These are phyloP conservation scores for Leccinum variabile DNA, from an alignment of 1,284 basidiomycete species.

Conservation along the genomic window DNA sequence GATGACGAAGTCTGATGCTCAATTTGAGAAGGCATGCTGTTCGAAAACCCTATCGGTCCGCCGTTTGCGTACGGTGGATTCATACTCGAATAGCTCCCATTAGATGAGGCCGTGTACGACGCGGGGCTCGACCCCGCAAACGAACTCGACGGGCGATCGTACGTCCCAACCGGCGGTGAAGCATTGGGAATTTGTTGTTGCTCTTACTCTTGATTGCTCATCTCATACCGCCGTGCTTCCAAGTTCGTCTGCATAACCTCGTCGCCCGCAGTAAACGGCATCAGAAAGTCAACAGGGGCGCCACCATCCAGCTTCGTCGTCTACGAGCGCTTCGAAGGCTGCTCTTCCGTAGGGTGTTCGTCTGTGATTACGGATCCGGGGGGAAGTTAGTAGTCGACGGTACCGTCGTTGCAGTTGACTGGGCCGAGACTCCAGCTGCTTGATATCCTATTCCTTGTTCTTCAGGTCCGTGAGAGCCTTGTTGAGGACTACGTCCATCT, in stretches of 20 bases:
- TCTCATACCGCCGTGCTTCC: slow-evolving; percentile 27
- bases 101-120: slow-evolving; percentile 27
- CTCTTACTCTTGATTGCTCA: slow-evolving; percentile 15
- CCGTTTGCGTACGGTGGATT: slow-evolving; percentile 29
- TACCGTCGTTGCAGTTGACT: not conserved
- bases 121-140: slow-evolving; percentile 27
- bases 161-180: slow-evolving; percentile 9
- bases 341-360: slow-evolving; percentile 12
- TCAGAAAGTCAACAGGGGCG: slow-evolving; percentile 25
- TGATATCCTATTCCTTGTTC: slow-evolving; percentile 82
- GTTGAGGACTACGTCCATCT: slow-evolving; percentile 80
- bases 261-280: slow-evolving; percentile 25
- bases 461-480: slow-evolving; percentile 80
- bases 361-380: slow-evolving; percentile 6
- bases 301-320: slow-evolving; percentile 20
- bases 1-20: not conserved
- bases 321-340: slow-evolving; percentile 15
- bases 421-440: slow-evolving; percentile 66
- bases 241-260: slow-evolving; percentile 21
- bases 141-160: slow-evolving; percentile 29
- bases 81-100: slow-evolving; percentile 28
- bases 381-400: not conserved
- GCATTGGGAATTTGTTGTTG: slow-evolving; percentile 17
- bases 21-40: not conserved
- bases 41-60: slow-evolving; percentile 8